A percentile compares a stretch with the other conserved stretches of the same genome.
These are phyloP conservation scores for Arctium lappa DNA, from an alignment of 129 eudicot species.

Conservation along the genomic window DNA sequence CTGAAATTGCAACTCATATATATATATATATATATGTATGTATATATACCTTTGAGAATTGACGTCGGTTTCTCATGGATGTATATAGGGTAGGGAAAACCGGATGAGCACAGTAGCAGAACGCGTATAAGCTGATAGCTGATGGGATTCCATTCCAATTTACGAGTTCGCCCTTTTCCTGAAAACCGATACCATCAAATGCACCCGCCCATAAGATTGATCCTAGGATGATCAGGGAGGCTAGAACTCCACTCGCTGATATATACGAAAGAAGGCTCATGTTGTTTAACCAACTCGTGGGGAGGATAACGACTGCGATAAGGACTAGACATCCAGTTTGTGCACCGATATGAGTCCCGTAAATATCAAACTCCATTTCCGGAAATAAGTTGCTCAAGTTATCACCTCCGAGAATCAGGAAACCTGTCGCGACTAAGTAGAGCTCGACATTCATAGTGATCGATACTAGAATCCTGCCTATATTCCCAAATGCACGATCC, in stretches of 20 bases:
- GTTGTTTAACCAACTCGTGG: slow-evolving; percentile 61
- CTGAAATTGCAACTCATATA: not conserved
- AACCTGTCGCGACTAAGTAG: slow-evolving; percentile 79
- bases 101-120: slow-evolving; percentile 93
- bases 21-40: too few relatives aligned
- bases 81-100: slow-evolving; percentile 82
- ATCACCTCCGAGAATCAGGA: slow-evolving; percentile 85
- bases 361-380: slow-evolving; percentile 32
- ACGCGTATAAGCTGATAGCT: slow-evolving; percentile 76
- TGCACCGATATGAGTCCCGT: slow-evolving; percentile 45
- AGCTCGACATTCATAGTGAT: slow-evolving; percentile 66
- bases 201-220: slow-evolving; percentile 77
- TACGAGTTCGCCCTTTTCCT: slow-evolving; percentile 43
- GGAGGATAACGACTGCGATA: slow-evolving; percentile 60
- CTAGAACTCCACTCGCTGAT: slow-evolving; percentile 84
- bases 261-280: slow-evolving; percentile 68
- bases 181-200: slow-evolving; percentile 74
- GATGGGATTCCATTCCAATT: slow-evolving; percentile 63
- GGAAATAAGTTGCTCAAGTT: slow-evolving; percentile 63
- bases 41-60: slow-evolving; percentile 61
- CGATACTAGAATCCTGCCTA: slow-evolving; percentile 61
- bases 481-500: slow-evolving; percentile 67
- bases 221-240: slow-evolving; percentile 56
- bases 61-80: slow-evolving; percentile 66
- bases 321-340: slow-evolving; percentile 50